A percentile compares a stretch with the other conserved stretches of the same genome.
These are phyloP conservation scores for Diplocarpon mali DNA, from an alignment of 2,329 filamentous ascomycete genomes.

Conservation along the genomic window DNA sequence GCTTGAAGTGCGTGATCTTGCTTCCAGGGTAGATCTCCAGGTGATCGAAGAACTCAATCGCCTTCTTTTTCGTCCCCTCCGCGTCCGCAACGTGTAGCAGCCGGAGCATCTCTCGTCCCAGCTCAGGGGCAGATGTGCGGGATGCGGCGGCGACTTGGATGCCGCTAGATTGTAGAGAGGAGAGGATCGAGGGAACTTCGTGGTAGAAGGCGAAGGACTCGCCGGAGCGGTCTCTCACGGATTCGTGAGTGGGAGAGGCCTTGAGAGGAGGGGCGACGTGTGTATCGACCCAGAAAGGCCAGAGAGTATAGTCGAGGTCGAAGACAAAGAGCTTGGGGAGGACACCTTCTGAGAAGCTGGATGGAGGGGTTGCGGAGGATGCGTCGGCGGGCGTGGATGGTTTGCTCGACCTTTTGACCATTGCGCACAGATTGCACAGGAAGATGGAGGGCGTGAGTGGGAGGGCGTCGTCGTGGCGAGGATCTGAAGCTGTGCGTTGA, in stretches of 20 bases:
- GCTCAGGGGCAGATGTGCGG: conserved; percentile 66
- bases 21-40: conserved; percentile 62
- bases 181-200: conserved; percentile 57
- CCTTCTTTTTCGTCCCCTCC: conserved; percentile 28
- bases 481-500: too few species aligned
- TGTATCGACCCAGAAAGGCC: conserved; percentile 97
- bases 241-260: conserved; percentile 32
- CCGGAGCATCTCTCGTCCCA: conserved; percentile 71
- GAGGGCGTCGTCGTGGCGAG: too few species aligned
- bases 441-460: neutral
- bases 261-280: conserved; percentile 69
- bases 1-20: conserved; percentile 79
- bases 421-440: conserved; percentile 9
- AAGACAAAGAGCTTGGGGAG: conserved; percentile 63
- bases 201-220: conserved; percentile 61
- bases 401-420: conserved; percentile 21
- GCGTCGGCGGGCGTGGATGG: conserved; percentile 3
- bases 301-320: conserved; percentile 96
- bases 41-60: conserved; percentile 49
- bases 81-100: conserved; percentile 47
- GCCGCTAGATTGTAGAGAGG: conserved; percentile 35
- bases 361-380: conserved; percentile 13
- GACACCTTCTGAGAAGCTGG: conserved; percentile 26
- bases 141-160: conserved; percentile 62
- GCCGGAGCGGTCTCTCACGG: conserved; percentile 43